phyloP scores from a whole-genome alignment of 306 rosid genomes.

The Castanospermum australe region DNA sequence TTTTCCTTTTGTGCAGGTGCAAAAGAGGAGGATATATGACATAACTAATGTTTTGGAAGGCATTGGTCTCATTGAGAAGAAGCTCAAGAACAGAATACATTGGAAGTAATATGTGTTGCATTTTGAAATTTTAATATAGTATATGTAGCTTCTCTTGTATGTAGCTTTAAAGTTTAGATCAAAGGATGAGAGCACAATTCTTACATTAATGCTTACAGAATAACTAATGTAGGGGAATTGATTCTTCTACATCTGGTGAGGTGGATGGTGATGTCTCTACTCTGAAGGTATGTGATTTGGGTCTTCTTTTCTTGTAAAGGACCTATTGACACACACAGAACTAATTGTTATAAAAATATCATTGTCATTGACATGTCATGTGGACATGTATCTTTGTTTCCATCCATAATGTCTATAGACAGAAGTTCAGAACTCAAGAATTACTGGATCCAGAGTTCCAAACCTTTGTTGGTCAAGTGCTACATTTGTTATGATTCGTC shows the following conservation, averaged over 20 bases:
- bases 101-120: slow-evolving; percentile 78
- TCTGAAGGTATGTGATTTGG: slow-evolving; percentile 74
- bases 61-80: slow-evolving; percentile 98
- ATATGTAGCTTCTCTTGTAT: slow-evolving; percentile 19
- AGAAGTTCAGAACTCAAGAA: background rate
- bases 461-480: slow-evolving; percentile 19
- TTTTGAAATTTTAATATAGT: slow-evolving; percentile 6
- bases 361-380: slow-evolving; percentile 7
- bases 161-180: slow-evolving; percentile 21
- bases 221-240: slow-evolving; percentile 71
- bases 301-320: slow-evolving; percentile 11
- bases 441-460: background rate
- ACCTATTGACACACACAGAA: slow-evolving; percentile 6
- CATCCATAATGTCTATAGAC: background rate
- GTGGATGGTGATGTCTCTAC: slow-evolving; percentile 64
- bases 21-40: slow-evolving; percentile 98
- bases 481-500: slow-evolving; percentile 6
- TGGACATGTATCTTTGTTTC: background rate
- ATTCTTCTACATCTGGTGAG: slow-evolving; percentile 68
- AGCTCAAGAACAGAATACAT: slow-evolving; percentile 85
- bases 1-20: slow-evolving; percentile 62
- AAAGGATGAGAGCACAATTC: slow-evolving; percentile 23
- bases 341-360: slow-evolving; percentile 5
- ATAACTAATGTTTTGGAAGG: slow-evolving; percentile 99
- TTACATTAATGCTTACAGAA: slow-evolving; percentile 39